Conservation (phyloP, 1,284 basidiomycete genomes). For the Rhodotorula sp. region DNA sequence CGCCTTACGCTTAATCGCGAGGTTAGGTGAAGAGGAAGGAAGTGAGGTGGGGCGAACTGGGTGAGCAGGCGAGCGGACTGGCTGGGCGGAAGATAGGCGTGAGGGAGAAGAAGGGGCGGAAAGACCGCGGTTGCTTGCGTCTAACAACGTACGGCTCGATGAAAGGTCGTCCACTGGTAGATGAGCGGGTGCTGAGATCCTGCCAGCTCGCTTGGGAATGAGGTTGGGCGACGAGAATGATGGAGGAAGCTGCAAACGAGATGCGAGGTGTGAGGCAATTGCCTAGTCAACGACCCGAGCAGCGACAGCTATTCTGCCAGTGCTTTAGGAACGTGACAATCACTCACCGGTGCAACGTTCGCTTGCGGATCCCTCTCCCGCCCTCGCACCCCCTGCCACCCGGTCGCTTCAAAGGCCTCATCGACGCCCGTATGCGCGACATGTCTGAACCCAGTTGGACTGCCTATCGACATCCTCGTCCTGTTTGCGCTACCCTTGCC, state of each 20-base stretch:
- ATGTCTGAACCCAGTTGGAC: slow-evolving; percentile 6
- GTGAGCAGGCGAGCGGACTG: too few relatives aligned
- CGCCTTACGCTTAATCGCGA: background rate
- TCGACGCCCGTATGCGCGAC: background rate
- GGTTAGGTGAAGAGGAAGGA: too few relatives aligned
- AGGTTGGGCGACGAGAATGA: too few relatives aligned
- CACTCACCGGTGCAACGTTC: too few relatives aligned
- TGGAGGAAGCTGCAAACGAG: too few relatives aligned
- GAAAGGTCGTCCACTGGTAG: too few relatives aligned
- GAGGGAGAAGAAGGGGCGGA: background rate
- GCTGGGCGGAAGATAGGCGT: background rate
- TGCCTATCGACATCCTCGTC: background rate
- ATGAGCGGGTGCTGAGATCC: background rate
- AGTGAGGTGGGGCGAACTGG: background rate
- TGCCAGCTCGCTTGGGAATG: background rate
- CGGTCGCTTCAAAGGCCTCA: background rate
- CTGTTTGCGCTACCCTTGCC: background rate
- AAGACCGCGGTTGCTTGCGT: background rate
- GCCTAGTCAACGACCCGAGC: too few relatives aligned
- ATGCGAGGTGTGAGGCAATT: too few relatives aligned
- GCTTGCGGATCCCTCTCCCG: background rate
- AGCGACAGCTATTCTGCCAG: too few relatives aligned
- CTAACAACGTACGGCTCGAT: background rate
- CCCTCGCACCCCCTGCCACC: background rate
- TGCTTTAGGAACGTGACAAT: too few relatives aligned